Conservation (phyloP, 1,139 yeast species). For the Lizanozyma gosingica region DNA sequence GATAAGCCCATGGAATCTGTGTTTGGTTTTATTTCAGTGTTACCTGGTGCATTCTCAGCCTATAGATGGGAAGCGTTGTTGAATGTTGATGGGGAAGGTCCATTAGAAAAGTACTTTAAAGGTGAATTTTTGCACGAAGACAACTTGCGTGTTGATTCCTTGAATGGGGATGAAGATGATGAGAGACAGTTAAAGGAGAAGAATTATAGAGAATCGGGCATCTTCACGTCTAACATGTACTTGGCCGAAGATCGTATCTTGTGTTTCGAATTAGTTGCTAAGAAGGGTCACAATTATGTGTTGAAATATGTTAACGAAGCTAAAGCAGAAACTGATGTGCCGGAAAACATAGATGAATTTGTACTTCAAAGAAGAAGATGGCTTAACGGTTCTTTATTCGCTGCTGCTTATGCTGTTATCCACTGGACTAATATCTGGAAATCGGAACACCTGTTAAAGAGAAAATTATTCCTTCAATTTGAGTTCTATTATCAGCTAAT, state of each 20-base stretch:
- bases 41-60: conserved; percentile 42
- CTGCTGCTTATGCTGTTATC: conserved; percentile 38
- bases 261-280: conserved; percentile 42
- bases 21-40: conserved; percentile 38
- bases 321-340: conserved; percentile 42
- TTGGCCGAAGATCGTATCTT: conserved; percentile 43
- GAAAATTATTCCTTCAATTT: conserved; percentile 34
- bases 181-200: conserved; percentile 32
- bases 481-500: conserved; percentile 37
- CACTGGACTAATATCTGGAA: conserved; percentile 38
- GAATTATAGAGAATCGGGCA: conserved; percentile 40
- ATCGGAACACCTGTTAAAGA: conserved; percentile 32
- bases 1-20: conserved; percentile 41
- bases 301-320: conserved; percentile 40
- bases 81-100: conserved; percentile 35
- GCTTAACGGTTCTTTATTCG: conserved; percentile 43
- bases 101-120: conserved; percentile 39
- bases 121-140: conserved; percentile 35
- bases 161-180: conserved; percentile 33
- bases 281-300: conserved; percentile 35
- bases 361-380: conserved; percentile 43
- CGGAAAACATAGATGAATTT: conserved; percentile 38
- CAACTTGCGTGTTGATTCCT: not conserved
- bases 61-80: conserved; percentile 33
- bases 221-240: conserved; percentile 43